Percentiles rank a stretch among this genome's conserved stretches.
Evolutionary conservation across 192 early-diverging fungal species (phyloP).

Genomic region (Podila clonocystis): DNA sequence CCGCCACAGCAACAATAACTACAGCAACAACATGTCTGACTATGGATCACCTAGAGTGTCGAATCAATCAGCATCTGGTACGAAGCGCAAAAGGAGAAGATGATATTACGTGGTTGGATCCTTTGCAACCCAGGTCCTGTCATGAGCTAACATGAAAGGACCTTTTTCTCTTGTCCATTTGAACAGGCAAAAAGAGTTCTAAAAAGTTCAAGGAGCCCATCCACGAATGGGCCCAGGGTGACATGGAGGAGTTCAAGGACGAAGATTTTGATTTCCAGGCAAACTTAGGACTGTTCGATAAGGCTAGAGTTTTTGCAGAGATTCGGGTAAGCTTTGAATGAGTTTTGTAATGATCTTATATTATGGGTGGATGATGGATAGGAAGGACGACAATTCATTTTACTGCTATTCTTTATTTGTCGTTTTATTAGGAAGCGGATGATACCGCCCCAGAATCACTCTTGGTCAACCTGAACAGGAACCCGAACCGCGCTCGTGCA

Average conservation of each 20-base stretch:
- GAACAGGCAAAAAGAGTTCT: conserved; percentile 31
- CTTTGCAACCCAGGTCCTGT: not conserved
- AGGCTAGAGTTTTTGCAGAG: conserved; percentile 74
- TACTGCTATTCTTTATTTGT: conserved; percentile 15
- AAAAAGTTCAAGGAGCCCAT: conserved; percentile 33
- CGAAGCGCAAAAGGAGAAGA: not conserved
- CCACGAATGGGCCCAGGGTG: conserved; percentile 68
- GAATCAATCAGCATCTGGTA: conserved; percentile 27
- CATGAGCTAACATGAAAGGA: conserved; percentile 1
- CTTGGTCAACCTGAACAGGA: conserved; percentile 76
- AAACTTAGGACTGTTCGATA: conserved; percentile 75
- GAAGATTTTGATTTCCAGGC: conserved; percentile 75
- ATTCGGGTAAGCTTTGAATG: conserved; percentile 54
- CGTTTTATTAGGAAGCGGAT: conserved; percentile 64
- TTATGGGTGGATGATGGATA: not conserved
- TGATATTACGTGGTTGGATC: too few relatives aligned
- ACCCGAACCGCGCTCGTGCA: conserved; percentile 52
- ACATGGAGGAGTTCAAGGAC: conserved; percentile 66
- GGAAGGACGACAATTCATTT: not conserved
- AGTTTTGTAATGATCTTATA: not conserved
- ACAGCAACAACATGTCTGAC: conserved; percentile 36
- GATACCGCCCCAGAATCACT: conserved; percentile 75
- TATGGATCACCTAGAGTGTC: conserved; percentile 34
- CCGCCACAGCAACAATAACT: conserved; percentile 13
- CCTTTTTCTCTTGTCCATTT: too few relatives aligned